phyloP scores from a whole-genome alignment of 78 protist species.

The Dictyostelium purpureum region DNA sequence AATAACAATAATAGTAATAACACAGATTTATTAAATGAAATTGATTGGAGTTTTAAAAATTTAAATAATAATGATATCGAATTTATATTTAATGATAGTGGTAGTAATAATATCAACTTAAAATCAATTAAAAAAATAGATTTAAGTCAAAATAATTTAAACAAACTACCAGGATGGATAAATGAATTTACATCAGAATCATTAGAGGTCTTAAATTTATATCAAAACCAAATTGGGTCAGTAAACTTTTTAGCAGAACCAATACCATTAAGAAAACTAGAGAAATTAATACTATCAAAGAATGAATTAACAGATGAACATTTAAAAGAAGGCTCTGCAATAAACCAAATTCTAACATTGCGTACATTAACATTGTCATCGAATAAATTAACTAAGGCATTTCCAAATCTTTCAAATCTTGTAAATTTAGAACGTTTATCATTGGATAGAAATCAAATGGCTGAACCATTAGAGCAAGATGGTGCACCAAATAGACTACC shows the following conservation, averaged over 20 bases:
- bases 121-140: not conserved
- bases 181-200: not conserved
- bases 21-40: not conserved
- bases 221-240: not conserved
- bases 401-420: not conserved
- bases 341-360: not conserved
- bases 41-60: conserved; percentile 18
- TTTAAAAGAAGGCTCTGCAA: not conserved
- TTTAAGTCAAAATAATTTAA: conserved; percentile 3
- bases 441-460: conserved; percentile 16
- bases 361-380: not conserved
- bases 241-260: not conserved
- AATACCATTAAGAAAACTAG: not conserved
- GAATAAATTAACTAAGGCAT: not conserved
- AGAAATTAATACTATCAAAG: conserved; percentile 14
- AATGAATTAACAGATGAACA: not conserved
- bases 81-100: not conserved
- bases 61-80: not conserved
- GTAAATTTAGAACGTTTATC: not conserved
- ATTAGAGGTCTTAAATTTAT: conserved; percentile 2
- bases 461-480: not conserved
- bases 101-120: not conserved
- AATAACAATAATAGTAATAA: not conserved
- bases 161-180: not conserved
- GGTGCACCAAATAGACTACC: not conserved